Evolutionary conservation across 202 grass and related monocot genomes (phyloP).

Genomic region (Brachypodium distachyon): DNA sequence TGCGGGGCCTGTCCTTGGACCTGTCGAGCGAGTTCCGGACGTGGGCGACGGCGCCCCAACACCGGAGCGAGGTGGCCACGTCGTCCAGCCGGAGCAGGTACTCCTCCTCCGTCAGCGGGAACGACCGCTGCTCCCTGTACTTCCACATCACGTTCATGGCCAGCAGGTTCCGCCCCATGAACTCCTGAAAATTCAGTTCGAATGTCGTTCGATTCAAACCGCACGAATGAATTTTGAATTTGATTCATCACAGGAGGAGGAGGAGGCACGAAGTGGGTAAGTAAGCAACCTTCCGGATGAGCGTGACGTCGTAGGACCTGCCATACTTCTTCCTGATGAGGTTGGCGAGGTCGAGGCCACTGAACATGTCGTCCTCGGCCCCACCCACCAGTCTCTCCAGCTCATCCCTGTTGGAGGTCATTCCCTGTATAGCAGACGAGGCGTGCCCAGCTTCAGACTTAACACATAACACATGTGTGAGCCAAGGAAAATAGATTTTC

Average conservation of each 20-base stretch:
- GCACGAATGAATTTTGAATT: too few relatives aligned
- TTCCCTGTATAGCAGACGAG: too few relatives aligned
- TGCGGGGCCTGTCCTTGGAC: slow-evolving; percentile 82
- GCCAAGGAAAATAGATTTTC: too few relatives aligned
- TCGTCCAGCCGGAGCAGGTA: slow-evolving; percentile 86
- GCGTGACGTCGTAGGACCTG: slow-evolving; percentile 85
- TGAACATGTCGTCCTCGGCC: slow-evolving; percentile 48
- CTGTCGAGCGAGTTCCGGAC: slow-evolving; percentile 70
- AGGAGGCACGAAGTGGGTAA: background rate
- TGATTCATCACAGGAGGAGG: background rate
- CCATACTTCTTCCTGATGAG: slow-evolving; percentile 92
- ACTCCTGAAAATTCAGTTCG: too few relatives aligned
- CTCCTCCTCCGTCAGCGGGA: slow-evolving; percentile 97
- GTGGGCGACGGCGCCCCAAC: slow-evolving; percentile 94
- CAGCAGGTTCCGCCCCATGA: slow-evolving; percentile 79
- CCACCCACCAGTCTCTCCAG: slow-evolving; percentile 66
- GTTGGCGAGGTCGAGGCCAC: slow-evolving; percentile 65
- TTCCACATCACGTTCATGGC: slow-evolving; percentile 99
- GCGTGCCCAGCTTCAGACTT: background rate
- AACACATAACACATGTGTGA: too few relatives aligned
- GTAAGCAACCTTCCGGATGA: slow-evolving; percentile 64
- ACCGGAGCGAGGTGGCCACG: slow-evolving; percentile 70
- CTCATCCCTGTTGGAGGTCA: slow-evolving; percentile 46
- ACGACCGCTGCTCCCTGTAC: slow-evolving; percentile 89
- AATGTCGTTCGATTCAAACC: too few relatives aligned